These are phyloP conservation scores for Crucibulum laeve DNA, from an alignment of 768 basidiomycete genomes.

Conservation along the genomic window DNA sequence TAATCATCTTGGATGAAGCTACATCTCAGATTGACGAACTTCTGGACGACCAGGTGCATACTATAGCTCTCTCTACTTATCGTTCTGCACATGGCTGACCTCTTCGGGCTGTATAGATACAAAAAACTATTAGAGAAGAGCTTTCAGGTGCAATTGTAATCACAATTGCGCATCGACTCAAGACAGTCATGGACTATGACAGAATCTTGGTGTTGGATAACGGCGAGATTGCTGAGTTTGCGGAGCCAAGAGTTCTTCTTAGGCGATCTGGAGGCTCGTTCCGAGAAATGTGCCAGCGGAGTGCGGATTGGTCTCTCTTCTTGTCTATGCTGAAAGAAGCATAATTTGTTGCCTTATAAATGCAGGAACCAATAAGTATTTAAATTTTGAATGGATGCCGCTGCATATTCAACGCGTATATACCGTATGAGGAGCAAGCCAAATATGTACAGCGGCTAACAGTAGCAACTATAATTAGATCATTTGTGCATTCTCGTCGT, in stretches of 20 bases:
- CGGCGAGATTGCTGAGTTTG: slow-evolving; percentile 75
- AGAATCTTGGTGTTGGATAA: slow-evolving; percentile 69
- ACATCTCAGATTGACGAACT: slow-evolving; percentile 70
- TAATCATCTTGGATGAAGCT: slow-evolving; percentile 77
- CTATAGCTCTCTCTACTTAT: background rate
- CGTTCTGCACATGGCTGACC: background rate
- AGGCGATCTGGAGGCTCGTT: slow-evolving; percentile 53
- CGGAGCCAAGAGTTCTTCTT: slow-evolving; percentile 56
- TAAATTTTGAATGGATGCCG: too few species aligned
- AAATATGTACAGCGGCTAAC: too few species aligned
- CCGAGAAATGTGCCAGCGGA: slow-evolving; percentile 63
- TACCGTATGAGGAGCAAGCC: too few species aligned
- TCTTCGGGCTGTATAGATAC: slow-evolving; percentile 42
- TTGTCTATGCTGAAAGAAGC: slow-evolving; percentile 5
- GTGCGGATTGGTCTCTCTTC: slow-evolving; percentile 47
- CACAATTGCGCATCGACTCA: slow-evolving; percentile 79
- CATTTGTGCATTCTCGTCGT: too few species aligned
- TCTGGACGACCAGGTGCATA: slow-evolving; percentile 60
- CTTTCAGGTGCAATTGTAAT: slow-evolving; percentile 69
- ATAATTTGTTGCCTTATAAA: background rate
- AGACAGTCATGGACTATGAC: slow-evolving; percentile 75
- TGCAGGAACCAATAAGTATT: background rate
- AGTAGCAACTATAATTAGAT: too few species aligned
- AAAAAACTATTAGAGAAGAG: slow-evolving; percentile 70
- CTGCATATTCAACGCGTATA: too few species aligned